These are phyloP conservation scores for Hygrocybe coccinea DNA, from an alignment of 768 basidiomycete genomes.

Conservation along the genomic window DNA sequence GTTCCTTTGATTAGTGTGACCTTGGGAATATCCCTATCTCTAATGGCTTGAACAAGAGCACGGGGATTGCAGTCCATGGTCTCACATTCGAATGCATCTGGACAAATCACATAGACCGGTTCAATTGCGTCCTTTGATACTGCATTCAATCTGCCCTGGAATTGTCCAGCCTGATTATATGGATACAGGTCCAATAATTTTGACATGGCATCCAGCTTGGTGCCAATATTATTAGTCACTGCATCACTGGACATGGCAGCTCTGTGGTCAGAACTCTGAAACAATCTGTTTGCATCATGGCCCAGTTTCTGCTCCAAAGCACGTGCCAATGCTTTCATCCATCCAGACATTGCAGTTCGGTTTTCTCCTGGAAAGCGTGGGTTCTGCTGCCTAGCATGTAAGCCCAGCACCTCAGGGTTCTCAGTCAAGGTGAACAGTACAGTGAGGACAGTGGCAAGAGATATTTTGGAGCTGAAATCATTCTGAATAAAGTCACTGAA, in stretches of 20 bases:
- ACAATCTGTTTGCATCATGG: not conserved
- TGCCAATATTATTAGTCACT: not conserved
- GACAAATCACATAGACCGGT: no score
- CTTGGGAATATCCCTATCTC: no score
- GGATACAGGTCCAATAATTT: no score
- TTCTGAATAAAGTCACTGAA: not conserved
- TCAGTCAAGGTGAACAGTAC: not conserved
- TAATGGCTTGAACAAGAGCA: no score
- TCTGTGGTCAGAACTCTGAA: not conserved
- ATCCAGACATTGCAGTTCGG: not conserved
- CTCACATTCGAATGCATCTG: no score
- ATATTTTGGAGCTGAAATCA: not conserved
- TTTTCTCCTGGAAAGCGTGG: not conserved
- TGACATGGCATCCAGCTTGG: not conserved
- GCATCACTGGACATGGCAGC: not conserved
- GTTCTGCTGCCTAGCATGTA: slow-evolving; percentile 2
- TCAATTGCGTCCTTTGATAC: no score
- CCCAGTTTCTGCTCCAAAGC: not conserved
- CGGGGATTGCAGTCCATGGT: no score
- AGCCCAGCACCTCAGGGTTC: slow-evolving; percentile 2
- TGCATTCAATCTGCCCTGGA: no score
- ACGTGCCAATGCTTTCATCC: not conserved
- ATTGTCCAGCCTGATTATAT: no score
- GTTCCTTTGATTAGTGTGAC: no score
- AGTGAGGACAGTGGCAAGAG: slow-evolving; percentile 1